These are phyloP conservation scores for Aureobasidium sp. DNA, from an alignment of 2,329 filamentous ascomycete species.

Conservation along the genomic window DNA sequence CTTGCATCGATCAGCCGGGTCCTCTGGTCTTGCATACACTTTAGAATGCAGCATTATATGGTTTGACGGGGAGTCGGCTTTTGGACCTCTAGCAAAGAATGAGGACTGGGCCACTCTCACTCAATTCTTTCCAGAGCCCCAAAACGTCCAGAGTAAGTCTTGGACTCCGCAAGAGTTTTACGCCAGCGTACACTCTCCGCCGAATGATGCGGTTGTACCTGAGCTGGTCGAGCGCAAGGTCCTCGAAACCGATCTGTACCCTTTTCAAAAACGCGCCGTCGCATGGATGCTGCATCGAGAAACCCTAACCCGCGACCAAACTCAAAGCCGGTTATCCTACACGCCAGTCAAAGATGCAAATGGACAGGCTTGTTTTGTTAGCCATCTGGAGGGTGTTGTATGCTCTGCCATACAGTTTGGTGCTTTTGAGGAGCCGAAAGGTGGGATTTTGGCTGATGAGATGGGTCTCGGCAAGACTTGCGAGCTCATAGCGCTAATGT, in stretches of 20 bases:
- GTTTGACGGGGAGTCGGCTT: constrained; percentile 25
- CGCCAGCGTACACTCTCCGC: constrained; percentile 55
- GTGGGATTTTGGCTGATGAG: constrained; percentile 67
- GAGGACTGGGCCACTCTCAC: constrained; percentile 12
- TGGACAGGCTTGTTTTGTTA: constrained; percentile 46
- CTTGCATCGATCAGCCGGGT: neutral
- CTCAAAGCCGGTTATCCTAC: constrained; percentile 32
- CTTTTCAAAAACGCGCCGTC: constrained; percentile 62
- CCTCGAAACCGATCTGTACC: constrained; percentile 44
- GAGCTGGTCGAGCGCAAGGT: constrained; percentile 15
- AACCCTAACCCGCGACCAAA: constrained; percentile 6
- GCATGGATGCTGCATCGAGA: constrained; percentile 63
- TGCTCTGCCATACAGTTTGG: constrained; percentile 26
- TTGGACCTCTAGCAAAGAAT: constrained; percentile 19
- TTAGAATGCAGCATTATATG: constrained; percentile 20
- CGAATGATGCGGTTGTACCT: constrained; percentile 27
- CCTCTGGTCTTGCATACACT: neutral
- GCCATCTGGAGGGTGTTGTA: constrained; percentile 53
- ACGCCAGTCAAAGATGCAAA: constrained; percentile 35
- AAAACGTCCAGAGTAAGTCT: neutral
- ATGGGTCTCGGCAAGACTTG: constrained; percentile 79
- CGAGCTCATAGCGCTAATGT: constrained; percentile 63
- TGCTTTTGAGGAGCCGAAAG: constrained; percentile 38
- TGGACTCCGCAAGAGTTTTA: constrained; percentile 57
- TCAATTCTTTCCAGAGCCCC: constrained; percentile 19